These are phyloP conservation scores for Fusarium scirpi DNA, from an alignment of 2,329 filamentous ascomycete species.

Conservation along the genomic window DNA sequence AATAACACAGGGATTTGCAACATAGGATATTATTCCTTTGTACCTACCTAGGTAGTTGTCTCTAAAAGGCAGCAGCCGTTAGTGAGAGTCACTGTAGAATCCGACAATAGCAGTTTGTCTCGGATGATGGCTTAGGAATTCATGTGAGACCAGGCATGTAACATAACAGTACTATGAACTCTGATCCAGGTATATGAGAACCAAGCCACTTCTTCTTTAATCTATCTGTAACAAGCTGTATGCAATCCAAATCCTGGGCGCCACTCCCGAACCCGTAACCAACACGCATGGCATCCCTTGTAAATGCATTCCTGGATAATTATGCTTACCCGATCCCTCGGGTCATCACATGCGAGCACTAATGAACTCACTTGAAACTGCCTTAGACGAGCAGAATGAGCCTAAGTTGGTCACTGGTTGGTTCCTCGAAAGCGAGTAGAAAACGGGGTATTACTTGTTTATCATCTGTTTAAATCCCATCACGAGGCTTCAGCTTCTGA, in stretches of 20 bases:
- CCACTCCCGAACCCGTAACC: not conserved
- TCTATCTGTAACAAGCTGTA: not conserved
- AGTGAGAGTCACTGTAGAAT: not conserved
- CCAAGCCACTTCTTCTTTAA: not conserved
- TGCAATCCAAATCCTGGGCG: conserved; percentile 7
- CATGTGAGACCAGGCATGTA: not conserved
- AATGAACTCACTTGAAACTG: not conserved
- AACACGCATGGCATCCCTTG: conserved; percentile 14
- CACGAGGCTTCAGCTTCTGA: not conserved
- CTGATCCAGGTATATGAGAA: not conserved
- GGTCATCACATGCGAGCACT: not conserved
- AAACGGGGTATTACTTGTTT: not conserved
- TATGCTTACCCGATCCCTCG: not conserved
- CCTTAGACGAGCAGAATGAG: not conserved
- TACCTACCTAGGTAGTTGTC: not conserved
- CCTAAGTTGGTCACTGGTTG: not conserved
- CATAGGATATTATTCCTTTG: not conserved
- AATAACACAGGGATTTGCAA: not conserved
- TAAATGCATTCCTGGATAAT: conserved; percentile 3
- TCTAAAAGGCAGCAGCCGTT: not conserved
- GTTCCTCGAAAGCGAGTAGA: not conserved
- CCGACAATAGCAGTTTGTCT: not conserved
- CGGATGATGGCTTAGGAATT: not conserved
- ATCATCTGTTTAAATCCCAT: not conserved
- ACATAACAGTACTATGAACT: not conserved